A percentile compares a stretch with the other conserved stretches of the same genome.
phyloP scores from a whole-genome alignment of 192 early-diverging fungal species.

The Phycomyces nitens region DNA sequence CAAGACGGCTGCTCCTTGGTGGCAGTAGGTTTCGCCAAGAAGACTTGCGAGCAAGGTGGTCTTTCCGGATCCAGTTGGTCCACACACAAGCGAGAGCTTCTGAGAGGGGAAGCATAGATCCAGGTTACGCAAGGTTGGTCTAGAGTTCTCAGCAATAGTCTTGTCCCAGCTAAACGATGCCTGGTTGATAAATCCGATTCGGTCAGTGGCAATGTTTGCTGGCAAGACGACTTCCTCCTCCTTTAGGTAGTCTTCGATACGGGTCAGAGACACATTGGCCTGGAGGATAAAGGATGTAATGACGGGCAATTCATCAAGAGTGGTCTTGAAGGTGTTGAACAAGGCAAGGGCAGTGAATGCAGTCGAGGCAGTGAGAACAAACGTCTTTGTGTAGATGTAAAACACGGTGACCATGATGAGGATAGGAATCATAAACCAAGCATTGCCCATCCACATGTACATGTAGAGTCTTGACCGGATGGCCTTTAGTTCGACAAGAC shows the following conservation, averaged over 20 bases:
- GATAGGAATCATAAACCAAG: conserved; percentile 58
- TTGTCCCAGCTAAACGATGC: conserved; percentile 65
- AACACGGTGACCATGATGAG: conserved; percentile 60
- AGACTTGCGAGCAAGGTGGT: conserved; percentile 76
- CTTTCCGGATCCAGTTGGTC: conserved; percentile 92
- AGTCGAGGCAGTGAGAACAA: conserved; percentile 59
- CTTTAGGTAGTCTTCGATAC: conserved; percentile 71
- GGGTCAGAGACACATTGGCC: conserved; percentile 61
- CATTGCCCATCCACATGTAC: conserved; percentile 54
- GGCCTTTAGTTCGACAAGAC: conserved; percentile 57
- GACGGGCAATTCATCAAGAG: conserved; percentile 63
- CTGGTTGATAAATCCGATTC: conserved; percentile 56
- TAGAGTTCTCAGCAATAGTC: background rate
- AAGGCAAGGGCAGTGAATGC: conserved; percentile 72
- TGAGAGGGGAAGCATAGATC: conserved; percentile 64
- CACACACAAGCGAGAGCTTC: conserved; percentile 75
- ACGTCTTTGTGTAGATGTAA: conserved; percentile 56
- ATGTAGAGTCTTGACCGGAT: conserved; percentile 50
- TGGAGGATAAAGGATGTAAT: conserved; percentile 56
- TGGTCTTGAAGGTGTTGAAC: conserved; percentile 65
- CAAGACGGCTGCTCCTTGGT: conserved; percentile 40
- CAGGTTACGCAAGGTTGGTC: conserved; percentile 50
- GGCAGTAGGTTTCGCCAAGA: conserved; percentile 73
- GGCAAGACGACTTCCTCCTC: conserved; percentile 62
- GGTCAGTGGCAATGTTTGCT: conserved; percentile 15